phyloP scores from a whole-genome alignment of 1,284 basidiomycete species.

The Cutaneotrichosporon sp. region DNA sequence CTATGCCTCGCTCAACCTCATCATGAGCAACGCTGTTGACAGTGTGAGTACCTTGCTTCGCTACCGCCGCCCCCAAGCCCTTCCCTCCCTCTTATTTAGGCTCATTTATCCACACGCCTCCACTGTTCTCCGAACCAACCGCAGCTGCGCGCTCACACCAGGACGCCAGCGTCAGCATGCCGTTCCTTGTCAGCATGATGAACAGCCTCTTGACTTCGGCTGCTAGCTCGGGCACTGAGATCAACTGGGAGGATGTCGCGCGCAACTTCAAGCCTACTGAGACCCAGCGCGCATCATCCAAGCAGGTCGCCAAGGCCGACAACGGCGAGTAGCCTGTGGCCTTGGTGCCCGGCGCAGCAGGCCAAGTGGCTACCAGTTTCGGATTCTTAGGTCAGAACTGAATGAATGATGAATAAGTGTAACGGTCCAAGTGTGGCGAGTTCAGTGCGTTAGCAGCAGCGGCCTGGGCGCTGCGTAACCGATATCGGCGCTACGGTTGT shows the following conservation, averaged over 20 bases:
- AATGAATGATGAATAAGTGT: neutral
- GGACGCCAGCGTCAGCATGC: neutral
- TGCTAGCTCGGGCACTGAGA: neutral
- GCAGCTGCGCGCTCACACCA: neutral
- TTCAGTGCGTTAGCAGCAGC: neutral
- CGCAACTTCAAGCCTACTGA: constrained; percentile 8
- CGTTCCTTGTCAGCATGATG: constrained; percentile 8
- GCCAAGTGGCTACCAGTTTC: neutral
- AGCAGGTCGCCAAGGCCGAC: too few relatives aligned
- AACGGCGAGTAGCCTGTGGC: too few relatives aligned
- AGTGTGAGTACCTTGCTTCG: neutral
- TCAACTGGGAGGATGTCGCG: constrained; percentile 10
- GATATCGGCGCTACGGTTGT: too few relatives aligned
- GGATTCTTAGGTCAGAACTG: neutral
- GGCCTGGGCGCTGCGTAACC: too few relatives aligned
- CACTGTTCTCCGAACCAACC: neutral
- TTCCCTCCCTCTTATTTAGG: neutral
- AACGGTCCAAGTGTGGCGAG: neutral
- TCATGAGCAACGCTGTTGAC: constrained; percentile 8
- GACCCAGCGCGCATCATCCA: too few relatives aligned
- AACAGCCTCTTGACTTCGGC: constrained; percentile 4
- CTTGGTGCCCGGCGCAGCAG: too few relatives aligned
- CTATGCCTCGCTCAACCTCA: constrained; percentile 7
- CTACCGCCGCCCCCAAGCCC: too few relatives aligned
- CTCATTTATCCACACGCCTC: neutral